Evolutionary conservation across 2,329 filamentous ascomycete species (phyloP), one percentile per base, ranked within the genome.

Genomic region (Fusarium veterinarium): DNA sequence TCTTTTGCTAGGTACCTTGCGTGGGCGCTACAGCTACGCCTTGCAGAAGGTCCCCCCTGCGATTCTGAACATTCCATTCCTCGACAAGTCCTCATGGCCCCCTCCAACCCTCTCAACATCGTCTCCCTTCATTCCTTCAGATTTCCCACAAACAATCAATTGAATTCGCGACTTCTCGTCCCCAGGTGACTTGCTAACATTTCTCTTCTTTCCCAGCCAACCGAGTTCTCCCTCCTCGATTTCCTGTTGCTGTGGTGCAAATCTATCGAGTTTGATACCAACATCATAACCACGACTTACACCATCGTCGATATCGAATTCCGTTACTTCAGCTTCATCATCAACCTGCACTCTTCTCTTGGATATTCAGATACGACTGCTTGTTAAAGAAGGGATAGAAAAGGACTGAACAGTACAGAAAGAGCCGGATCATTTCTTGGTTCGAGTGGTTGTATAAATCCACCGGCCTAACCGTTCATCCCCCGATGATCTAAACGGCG

Each of bases 401-500:
- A 64, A 55, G 49, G 25, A 20, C 6, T 14, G 12, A 41, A n/a
- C 42, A 62, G 19, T 44, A 33, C 49, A 58, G 58, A 72, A 64
- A 69, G 44, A 59, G 60, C 64, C 72, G 58, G 60, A 56, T 66
- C 65, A 53, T 56, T 61, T 59, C 61, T 65, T 68, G 63, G 71
- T 59, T 66, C 59, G 67, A 73, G 70, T 74, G 74, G 75, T 73
- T 64, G 61, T 72, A 33, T 59, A 69, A 68, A 67, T 53, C 69
- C 46, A 73, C 76, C 67, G 59, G 60, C 62, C 61, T 53, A 60
- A 65, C 45, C 65, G 57, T 67, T 64, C 69, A 59, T 65, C 62
- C 71, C 72, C 77, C 75, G 58, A 81, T 81, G 80, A 79, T 76
- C 76, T 77, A 64, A 72, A 72, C 70, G 55, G 67, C 64, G 48